A percentile compares a stretch with the other conserved stretches of the same genome.
These are phyloP conservation scores for Sporothrix variecibatus DNA, from an alignment of 2,329 filamentous ascomycete genomes.

Conservation along the genomic window DNA sequence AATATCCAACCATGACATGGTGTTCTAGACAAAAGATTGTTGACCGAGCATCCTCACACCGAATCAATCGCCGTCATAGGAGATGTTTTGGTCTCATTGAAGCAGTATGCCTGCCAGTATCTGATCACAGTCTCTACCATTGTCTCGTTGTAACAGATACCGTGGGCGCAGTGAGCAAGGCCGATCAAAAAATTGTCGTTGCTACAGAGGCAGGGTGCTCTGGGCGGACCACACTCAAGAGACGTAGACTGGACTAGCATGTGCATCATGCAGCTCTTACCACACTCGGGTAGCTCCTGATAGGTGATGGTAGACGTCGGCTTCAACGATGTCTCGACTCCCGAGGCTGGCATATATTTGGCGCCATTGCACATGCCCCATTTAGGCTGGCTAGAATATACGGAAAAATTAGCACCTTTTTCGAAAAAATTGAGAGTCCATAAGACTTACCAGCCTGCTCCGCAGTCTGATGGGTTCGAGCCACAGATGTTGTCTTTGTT, in stretches of 20 bases:
- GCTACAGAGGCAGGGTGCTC: neutral
- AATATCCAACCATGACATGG: too few species aligned
- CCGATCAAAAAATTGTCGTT: neutral
- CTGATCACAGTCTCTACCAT: neutral
- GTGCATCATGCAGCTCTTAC: neutral
- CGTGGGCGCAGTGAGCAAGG: neutral
- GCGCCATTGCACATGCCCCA: neutral
- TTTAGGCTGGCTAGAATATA: neutral
- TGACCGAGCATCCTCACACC: too few species aligned
- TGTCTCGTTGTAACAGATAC: neutral
- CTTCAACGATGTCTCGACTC: neutral
- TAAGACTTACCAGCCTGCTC: neutral
- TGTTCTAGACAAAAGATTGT: too few species aligned
- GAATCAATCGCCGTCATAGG: too few species aligned
- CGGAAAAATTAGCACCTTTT: too few species aligned
- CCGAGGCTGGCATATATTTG: neutral
- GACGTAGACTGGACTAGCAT: neutral
- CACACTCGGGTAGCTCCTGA: neutral
- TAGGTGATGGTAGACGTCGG: neutral
- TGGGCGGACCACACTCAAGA: neutral
- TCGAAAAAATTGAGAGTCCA: too few species aligned
- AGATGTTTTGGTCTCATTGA: neutral
- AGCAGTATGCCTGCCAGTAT: neutral
- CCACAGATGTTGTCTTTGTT: slow-evolving; percentile 24
- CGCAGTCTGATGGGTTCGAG: slow-evolving; percentile 17